Base-by-base conservation (phyloP, 2,329 filamentous ascomycete species). In the Aspergillus alliaceus region DNA sequence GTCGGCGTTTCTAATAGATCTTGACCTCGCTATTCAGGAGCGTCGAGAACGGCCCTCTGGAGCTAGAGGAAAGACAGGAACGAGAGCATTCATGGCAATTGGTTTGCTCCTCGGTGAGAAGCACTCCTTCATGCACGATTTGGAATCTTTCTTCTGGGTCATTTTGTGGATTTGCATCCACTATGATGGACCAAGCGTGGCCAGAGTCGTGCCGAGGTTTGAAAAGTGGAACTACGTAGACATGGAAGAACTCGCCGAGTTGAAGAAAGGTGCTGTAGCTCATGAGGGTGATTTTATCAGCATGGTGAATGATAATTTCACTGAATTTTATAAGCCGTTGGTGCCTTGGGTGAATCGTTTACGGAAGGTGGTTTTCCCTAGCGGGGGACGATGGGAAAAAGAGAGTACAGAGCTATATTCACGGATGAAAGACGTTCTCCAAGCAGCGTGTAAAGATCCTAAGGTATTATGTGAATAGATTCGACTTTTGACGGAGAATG, bases 101-200 rank as follows among this genome's bases (percentile, higher is more conserved):
- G 72, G 75, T 0, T 70, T 68, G 1, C 70, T 81, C 31, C 55
- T 72, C 15, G 72, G 69, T 37, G 72, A 80, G 60, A 52, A 71
- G 37, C 72, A 80, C 58, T 76, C 69, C 0, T 78, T 77, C 35
- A 78, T 77, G 66, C 72, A 80, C 61, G 72, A 79, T 53, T 66
- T 78, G 4, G 74, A 80, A 59, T 81, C 73, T 1, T 79, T 80
- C 57, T 80, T 78, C 63, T 80, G 66, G 76, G 73, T 80, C 1
- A 58, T 80, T 0, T 78, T 80, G 61, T 80, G 70, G 77, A 75
- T 78, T 59, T 77, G 70, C 54, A 69, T 77, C 51, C 70, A 79
- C 58, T 77, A 69, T 51, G 35, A 71, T 22, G 67, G 68, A 1
- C 35, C 37, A 44, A 27, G 40, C n/a, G 25, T n/a, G n/a, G n/a